Evolutionary conservation across 257 asterid species (phyloP).

Genomic region (Plantago ovata): DNA sequence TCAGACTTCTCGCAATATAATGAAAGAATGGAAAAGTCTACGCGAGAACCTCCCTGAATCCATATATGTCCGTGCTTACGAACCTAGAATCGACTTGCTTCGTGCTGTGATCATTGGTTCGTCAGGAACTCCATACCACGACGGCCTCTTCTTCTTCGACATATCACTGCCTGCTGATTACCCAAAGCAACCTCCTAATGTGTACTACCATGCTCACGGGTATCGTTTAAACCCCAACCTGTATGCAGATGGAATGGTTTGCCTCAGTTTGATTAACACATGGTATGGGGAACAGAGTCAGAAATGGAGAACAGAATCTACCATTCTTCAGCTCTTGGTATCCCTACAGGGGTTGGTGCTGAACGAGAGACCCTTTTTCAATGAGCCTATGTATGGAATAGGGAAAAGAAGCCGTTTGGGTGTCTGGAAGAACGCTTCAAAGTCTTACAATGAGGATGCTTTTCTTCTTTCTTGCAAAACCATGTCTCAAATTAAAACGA

Average conservation of each 20-base stretch:
- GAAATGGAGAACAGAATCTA: slow-evolving; percentile 40
- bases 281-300: slow-evolving; percentile 33
- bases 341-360: slow-evolving; percentile 69
- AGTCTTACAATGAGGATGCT: slow-evolving; percentile 31
- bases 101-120: slow-evolving; percentile 65
- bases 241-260: slow-evolving; percentile 33
- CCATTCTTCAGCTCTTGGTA: slow-evolving; percentile 51
- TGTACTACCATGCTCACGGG: slow-evolving; percentile 47
- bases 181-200: slow-evolving; percentile 46
- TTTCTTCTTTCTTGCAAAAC: slow-evolving; percentile 42
- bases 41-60: slow-evolving; percentile 44
- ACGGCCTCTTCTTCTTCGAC: slow-evolving; percentile 71
- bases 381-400: slow-evolving; percentile 33
- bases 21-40: slow-evolving; percentile 60
- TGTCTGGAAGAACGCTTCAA: slow-evolving; percentile 8
- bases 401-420: neutral
- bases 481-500: slow-evolving; percentile 26
- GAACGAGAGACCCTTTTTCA: slow-evolving; percentile 47
- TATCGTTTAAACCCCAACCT: slow-evolving; percentile 55
- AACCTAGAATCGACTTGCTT: slow-evolving; percentile 45
- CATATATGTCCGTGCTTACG: slow-evolving; percentile 51
- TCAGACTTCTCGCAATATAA: slow-evolving; percentile 19
- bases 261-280: slow-evolving; percentile 54
- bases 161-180: slow-evolving; percentile 44
- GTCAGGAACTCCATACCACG: slow-evolving; percentile 58